These are phyloP conservation scores for Limonium bicolor DNA, from an alignment of 148 eudicot genomes.

Conservation along the genomic window DNA sequence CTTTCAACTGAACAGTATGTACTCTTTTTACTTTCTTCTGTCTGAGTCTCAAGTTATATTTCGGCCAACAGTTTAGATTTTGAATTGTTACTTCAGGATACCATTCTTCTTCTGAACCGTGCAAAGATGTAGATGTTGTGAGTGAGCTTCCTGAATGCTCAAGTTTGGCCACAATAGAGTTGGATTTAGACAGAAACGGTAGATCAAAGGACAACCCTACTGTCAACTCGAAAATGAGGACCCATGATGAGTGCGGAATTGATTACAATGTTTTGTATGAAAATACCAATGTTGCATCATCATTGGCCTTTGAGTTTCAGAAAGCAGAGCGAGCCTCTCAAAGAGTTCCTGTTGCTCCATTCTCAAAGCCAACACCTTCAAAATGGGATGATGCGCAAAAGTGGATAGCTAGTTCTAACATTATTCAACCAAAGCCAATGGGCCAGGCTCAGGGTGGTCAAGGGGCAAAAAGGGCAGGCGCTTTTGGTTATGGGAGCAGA, in stretches of 20 bases:
- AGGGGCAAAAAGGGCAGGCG: slow-evolving; percentile 22
- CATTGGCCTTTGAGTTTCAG: slow-evolving; percentile 51
- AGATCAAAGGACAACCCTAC: slow-evolving; percentile 4
- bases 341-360: slow-evolving; percentile 34
- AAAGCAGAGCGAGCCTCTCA: slow-evolving; percentile 37
- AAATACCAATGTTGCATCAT: slow-evolving; percentile 11
- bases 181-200: neutral
- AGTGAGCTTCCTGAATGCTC: slow-evolving; percentile 5
- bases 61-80: neutral
- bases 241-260: slow-evolving; percentile 21
- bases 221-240: slow-evolving; percentile 20
- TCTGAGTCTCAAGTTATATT: no score
- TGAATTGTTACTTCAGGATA: neutral
- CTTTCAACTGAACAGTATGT: neutral
- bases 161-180: neutral
- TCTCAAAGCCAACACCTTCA: slow-evolving; percentile 61
- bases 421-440: slow-evolving; percentile 29
- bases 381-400: slow-evolving; percentile 87
- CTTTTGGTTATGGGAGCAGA: slow-evolving; percentile 26
- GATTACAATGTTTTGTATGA: slow-evolving; percentile 32
- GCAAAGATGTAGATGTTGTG: slow-evolving; percentile 8
- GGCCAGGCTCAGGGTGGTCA: slow-evolving; percentile 20
- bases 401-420: slow-evolving; percentile 63
- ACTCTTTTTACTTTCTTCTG: no score
- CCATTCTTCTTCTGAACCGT: slow-evolving; percentile 3